Evolutionary conservation across 257 asterid species (phyloP), one percentile per base, ranked within the genome.

Genomic region (Leptodermis oblonga): DNA sequence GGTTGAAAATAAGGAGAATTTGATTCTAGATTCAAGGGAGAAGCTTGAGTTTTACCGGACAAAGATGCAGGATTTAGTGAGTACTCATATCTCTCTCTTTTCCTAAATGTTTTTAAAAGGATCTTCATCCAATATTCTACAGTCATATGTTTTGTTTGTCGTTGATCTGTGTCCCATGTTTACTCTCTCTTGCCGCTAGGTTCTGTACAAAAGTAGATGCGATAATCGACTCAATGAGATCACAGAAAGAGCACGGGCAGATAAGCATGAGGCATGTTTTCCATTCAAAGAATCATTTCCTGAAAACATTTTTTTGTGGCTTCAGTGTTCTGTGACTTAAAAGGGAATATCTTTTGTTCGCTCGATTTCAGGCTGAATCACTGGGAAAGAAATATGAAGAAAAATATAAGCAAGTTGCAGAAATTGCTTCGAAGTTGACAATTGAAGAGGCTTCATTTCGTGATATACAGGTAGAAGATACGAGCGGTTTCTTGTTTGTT

Each of bases 1-100:
- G 99, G 95, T 74, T 79, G 95, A 86, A 73, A 82, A 76, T 74
- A 87, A 84, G 67, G 97, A 92, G 71, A 89, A 85, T 36, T 77
- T 81, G 86, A 76, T 88, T 76, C 70, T 94, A 86, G 99, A 94
- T 77, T 94, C 96, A 65, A 86, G 78, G 79, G 99, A 94, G 88
- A 94, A 94, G 89, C 95, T 94, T 76, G 95, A 90, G 74, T 94
- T 73, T 79, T 94, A 94, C 79, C 75, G 99, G 77, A 80, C 88
- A 74, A 94, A 87, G 83, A 94, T 94, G 99, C 99, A 90, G 89
- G 99, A 94, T 78, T 96, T 94, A 74, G 99, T 94, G 82, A 85
- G 97, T 81, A 73, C 67, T 70, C 72, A 23, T 14, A 45, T n/a
- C 39, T 62, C 60, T 69, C 7, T 54, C 42, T 58, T 49, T 62